A percentile compares a stretch with the other conserved stretches of the same genome.
phyloP scores from a whole-genome alignment of 1,284 basidiomycete genomes.

The Leccinum fuscescens region DNA sequence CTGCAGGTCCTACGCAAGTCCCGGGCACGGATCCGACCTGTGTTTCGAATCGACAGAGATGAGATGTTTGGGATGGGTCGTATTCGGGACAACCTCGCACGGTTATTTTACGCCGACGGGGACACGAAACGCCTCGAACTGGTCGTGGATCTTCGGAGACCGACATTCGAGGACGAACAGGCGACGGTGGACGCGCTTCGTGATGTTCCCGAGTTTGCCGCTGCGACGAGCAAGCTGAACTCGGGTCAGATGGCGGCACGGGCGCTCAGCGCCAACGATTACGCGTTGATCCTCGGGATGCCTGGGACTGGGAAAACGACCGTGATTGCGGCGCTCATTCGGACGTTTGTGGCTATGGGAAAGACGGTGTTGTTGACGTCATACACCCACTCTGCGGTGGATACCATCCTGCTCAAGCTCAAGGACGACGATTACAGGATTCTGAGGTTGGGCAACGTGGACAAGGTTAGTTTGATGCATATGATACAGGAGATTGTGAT shows the following conservation, averaged over 20 bases:
- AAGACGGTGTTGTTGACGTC: slow-evolving; percentile 89
- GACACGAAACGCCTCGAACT: slow-evolving; percentile 64
- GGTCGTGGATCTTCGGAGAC: slow-evolving; percentile 79
- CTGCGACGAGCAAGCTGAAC: slow-evolving; percentile 54
- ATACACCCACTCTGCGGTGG: slow-evolving; percentile 97
- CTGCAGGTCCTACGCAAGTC: slow-evolving; percentile 18
- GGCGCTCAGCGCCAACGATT: slow-evolving; percentile 82
- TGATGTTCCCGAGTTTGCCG: slow-evolving; percentile 24
- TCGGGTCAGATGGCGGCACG: slow-evolving; percentile 69
- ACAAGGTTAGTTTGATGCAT: slow-evolving; percentile 65
- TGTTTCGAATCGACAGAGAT: slow-evolving; percentile 93
- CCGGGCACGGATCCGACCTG: slow-evolving; percentile 19
- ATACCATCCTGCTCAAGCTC: slow-evolving; percentile 88
- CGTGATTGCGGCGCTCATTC: slow-evolving; percentile 87
- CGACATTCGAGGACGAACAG: slow-evolving; percentile 53
- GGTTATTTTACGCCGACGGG: slow-evolving; percentile 81
- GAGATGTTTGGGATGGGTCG: slow-evolving; percentile 86
- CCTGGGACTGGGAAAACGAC: slow-evolving; percentile 98
- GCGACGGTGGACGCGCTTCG: slow-evolving; percentile 21
- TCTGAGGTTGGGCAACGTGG: slow-evolving; percentile 84
- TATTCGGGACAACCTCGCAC: slow-evolving; percentile 87
- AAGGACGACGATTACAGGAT: slow-evolving; percentile 68
- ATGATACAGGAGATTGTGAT: no score
- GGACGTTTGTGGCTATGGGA: slow-evolving; percentile 72
- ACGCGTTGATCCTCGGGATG: slow-evolving; percentile 93